Evolutionary conservation across 164 flowering plant species (phyloP), one percentile per base, ranked within the genome.

Genomic region (Akebia trifoliata): DNA sequence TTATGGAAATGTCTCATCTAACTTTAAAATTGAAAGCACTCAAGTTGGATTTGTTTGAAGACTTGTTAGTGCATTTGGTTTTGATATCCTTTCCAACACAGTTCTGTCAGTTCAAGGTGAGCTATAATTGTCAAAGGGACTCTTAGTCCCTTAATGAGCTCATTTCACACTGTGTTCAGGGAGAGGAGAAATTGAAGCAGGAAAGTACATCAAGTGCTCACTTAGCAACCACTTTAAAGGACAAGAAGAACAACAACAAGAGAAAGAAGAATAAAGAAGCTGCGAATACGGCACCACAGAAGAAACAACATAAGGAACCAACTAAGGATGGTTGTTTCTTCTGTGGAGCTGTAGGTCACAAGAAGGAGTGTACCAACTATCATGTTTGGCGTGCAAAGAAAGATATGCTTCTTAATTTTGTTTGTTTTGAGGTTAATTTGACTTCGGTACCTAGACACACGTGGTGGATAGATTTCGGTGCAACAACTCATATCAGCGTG

Each of bases 1-100:
- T 50, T 6, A 28, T 60, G 48, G 56, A 40, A 20, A 38, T 60
- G 56, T 50, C 49, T 29, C 36, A 50, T 30, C 2, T 37, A 38
- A 56, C n/a, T n/a, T n/a, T n/a, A n/a, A n/a, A n/a, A n/a, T n/a
- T n/a, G n/a, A n/a, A n/a, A n/a, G n/a, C n/a, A 39, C n/a, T 36
- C 25, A 26, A 60, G 50, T 28, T 46, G 21, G 7, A 60, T 25
- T 18, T 36, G 22, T 26, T 22, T 21, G 54, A 14, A 11, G 5
- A 1, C 45, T 35, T 24, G 47, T 8, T 43, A 2, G 42, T 37
- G 42, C 42, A 37, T 11, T 37, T 37, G 7, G 42, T 37, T 37
- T 37, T 37, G 42, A 37, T 37, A 37, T 37, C 42, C 14, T 18
- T 38, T 38, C 18, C 42, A 1, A 15, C 42, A 38, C 42, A 38